Evolutionary conservation across 345 rosid species (phyloP), one percentile per base, ranked within the genome.

Genomic region (Eutrema heterophyllum): DNA sequence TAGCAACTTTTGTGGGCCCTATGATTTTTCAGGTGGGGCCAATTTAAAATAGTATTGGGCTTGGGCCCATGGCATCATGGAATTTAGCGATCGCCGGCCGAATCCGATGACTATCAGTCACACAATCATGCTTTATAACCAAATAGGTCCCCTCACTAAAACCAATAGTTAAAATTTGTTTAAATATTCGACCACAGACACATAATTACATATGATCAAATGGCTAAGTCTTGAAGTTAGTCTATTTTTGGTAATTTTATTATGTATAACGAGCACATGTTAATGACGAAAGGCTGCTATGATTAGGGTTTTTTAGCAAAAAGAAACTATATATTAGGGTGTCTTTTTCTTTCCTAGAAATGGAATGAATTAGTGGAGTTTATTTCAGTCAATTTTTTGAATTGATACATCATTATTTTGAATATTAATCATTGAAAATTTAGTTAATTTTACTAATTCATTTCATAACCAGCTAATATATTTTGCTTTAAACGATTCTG

Each of bases 81-180:
- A 51, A 24, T 60, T 41, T 72, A 62, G 70, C 27, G 18, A 72
- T 72, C 30, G 70, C 41, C 52, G 45, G 70, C 41, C 52, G 45
- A 40, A 51, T 62, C 62, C 35, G 53, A 72, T 72, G 69, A 53
- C 69, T 51, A 62, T 62, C 61, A 62, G 63, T 72, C 76, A 72
- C 48, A 53, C 67, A 15, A 71, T 57, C 52, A 30, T 62, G 43
- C 54, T 51, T 62, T 32, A 72, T 52, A 63, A 72, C 53, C 55
- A 72, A 52, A 39, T 18, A 18, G 70, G 77, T 73, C 64, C 77
- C 77, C 77, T 64, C 70, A 44, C 35, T 64, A 52, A 52, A 51
- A 71, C 7, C 51, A 53, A 6, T 12, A 11, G 14, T 36, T 6
- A 45, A 35, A 63, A 13, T 27, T 43, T 18, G 36, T 27, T 16